phyloP scores from a whole-genome alignment of 495 filamentous ascomycete species.

The Daldinia childiae region DNA sequence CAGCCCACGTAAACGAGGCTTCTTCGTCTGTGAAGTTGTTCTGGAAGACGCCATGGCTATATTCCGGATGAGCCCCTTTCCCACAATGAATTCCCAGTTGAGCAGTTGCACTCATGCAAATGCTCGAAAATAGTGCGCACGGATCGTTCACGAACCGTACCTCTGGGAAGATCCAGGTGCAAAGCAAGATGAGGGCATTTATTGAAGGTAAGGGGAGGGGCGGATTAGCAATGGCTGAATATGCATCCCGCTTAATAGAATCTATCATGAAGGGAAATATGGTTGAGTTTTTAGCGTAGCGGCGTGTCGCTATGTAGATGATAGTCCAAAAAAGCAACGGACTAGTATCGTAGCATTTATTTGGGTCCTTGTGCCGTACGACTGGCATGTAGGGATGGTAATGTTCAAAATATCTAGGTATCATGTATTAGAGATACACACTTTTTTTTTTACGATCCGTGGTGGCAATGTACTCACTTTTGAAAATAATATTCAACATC shows the following conservation, averaged over 20 bases:
- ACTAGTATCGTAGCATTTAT: slow-evolving; percentile 51
- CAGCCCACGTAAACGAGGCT: slow-evolving; percentile 56
- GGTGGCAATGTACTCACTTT: slow-evolving; percentile 42
- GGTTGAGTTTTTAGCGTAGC: slow-evolving; percentile 52
- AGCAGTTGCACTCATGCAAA: slow-evolving; percentile 53
- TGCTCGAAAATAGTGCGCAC: slow-evolving; percentile 51
- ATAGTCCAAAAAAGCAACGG: slow-evolving; percentile 58
- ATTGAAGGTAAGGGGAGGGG: slow-evolving; percentile 52
- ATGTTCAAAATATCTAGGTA: slow-evolving; percentile 51
- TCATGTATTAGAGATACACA: slow-evolving; percentile 5
- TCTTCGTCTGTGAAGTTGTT: slow-evolving; percentile 54
- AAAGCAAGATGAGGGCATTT: slow-evolving; percentile 55
- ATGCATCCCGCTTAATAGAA: slow-evolving; percentile 51
- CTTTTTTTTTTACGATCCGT: neutral
- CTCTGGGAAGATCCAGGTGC: slow-evolving; percentile 54
- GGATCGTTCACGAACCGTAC: slow-evolving; percentile 57
- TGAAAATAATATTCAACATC: slow-evolving; percentile 59
- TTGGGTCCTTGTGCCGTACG: slow-evolving; percentile 50
- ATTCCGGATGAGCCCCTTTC: slow-evolving; percentile 53
- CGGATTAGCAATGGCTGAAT: slow-evolving; percentile 45
- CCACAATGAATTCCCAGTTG: slow-evolving; percentile 56
- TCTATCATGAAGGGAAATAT: slow-evolving; percentile 55
- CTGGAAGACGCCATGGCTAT: slow-evolving; percentile 45
- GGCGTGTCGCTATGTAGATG: slow-evolving; percentile 54
- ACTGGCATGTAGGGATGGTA: slow-evolving; percentile 59